Base-by-base conservation (phyloP, 2,329 filamentous ascomycete species). In the Nothomitra cinnamomea region DNA sequence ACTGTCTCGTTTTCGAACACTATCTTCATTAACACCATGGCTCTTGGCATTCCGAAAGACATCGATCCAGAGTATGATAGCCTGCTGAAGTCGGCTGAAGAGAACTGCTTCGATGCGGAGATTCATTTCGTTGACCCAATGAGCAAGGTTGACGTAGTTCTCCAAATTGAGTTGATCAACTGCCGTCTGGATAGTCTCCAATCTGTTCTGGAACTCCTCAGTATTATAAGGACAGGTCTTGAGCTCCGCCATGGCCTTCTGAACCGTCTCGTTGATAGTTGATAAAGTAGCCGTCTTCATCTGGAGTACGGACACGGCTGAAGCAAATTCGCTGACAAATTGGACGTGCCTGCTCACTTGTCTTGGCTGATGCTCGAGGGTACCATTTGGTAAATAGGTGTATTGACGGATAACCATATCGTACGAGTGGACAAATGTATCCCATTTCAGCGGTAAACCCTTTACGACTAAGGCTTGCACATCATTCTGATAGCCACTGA, bases 121-220 rank as follows among this genome's bases (percentile, higher is more conserved):
- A 63, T 99, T 98, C 71, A 95, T 80, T 55, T 84, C 79, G 35
- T 82, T 76, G 10, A 98, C 92, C 90, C 92, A 98, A 60, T 81
- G 85, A 17, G 82, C 78, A 48, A 98, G 77, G 61, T 99, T 98
- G 55, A 92, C 84, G 60, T 95, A 99, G 62, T 92, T 90, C 64
- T 98, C 90, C 54, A 98, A 70, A 62, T 96, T 96, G 52, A 99
- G 77, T 69, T 95, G 89, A 71, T 99, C 94, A 38, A 98, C 89
- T 17, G 88, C 84, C 53, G 83, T 82, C 66, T 99, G 92, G 53
- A 98, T 88, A 0, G 79, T 79, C 64, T 94, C 86, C 19, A 98
- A 71, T 41, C 85, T 83, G 19, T 81, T 73, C 59, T 85, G 82
- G 64, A 99, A 94, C 8, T 83, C 79, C n/a, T 79, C 71, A 4